Evolutionary conservation across 257 asterid genomes (phyloP).

Genomic region (Solanum neorickii): DNA sequence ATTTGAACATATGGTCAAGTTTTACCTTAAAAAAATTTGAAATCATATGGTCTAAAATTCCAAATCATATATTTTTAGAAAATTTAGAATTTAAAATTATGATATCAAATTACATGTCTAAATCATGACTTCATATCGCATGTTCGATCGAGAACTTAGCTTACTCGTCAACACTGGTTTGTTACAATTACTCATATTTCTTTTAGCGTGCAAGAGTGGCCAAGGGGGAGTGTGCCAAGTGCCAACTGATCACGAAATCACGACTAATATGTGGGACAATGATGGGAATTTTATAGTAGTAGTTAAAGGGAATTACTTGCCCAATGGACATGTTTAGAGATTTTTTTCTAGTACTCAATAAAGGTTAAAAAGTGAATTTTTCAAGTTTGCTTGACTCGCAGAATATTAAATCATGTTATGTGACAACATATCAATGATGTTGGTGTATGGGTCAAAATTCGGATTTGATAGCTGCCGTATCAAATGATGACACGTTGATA

Average conservation of each 20-base stretch:
- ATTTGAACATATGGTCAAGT: not conserved
- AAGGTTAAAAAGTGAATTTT: not conserved
- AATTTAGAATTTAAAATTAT: not conserved
- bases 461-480: not conserved
- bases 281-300: not conserved
- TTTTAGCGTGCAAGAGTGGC: conserved; percentile 5
- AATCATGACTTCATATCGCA: not conserved
- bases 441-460: not conserved
- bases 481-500: not conserved
- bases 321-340: not conserved
- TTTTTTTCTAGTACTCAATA: not conserved
- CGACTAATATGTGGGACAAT: not conserved
- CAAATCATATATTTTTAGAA: not conserved
- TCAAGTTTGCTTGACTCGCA: not conserved
- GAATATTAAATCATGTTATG: not conserved
- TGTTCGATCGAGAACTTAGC: not conserved
- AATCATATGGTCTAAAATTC: no score
- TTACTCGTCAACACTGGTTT: conserved; percentile 5
- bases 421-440: no score
- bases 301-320: not conserved
- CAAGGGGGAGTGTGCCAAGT: not conserved
- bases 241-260: not conserved
- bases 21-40: not conserved
- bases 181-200: not conserved
- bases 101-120: not conserved